Evolutionary conservation across 2,329 filamentous ascomycete genomes (phyloP).

Genomic region (Epichloe elymi): DNA sequence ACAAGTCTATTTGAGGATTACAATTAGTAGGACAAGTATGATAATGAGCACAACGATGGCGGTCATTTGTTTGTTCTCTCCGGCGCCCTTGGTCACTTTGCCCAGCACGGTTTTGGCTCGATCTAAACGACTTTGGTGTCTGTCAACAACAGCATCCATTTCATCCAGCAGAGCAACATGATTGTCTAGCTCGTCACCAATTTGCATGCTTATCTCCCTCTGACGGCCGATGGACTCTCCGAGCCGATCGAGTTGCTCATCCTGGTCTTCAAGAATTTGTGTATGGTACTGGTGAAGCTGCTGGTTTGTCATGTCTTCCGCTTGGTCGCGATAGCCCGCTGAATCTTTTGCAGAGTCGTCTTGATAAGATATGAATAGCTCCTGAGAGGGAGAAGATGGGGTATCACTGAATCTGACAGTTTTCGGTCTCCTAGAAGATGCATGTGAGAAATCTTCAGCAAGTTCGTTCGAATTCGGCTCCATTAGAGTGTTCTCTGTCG

Average conservation of each 20-base stretch:
- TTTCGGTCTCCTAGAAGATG: constrained; percentile 43
- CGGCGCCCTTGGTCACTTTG: constrained; percentile 57
- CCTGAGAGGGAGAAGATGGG: constrained; percentile 26
- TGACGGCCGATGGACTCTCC: constrained; percentile 81
- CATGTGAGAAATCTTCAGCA: constrained; percentile 50
- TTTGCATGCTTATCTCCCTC: constrained; percentile 85
- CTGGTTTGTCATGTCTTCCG: constrained; percentile 55
- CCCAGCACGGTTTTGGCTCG: constrained; percentile 61
- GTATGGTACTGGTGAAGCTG: constrained; percentile 80
- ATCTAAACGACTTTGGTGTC: constrained; percentile 65
- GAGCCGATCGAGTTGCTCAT: constrained; percentile 79
- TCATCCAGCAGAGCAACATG: constrained; percentile 86
- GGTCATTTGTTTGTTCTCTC: constrained; percentile 79
- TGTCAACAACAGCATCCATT: constrained; percentile 68
- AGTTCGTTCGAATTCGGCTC: constrained; percentile 53
- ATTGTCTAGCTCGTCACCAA: constrained; percentile 87
- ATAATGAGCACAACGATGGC: constrained; percentile 72
- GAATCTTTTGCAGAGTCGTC: constrained; percentile 47
- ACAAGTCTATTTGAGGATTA: constrained; percentile 57
- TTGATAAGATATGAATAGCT: constrained; percentile 47
- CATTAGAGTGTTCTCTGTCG: constrained; percentile 36
- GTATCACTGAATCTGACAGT: constrained; percentile 79
- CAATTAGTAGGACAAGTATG: constrained; percentile 68
- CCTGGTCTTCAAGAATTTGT: constrained; percentile 73
- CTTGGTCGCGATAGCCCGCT: constrained; percentile 47